These are phyloP conservation scores for Tetrahymena borealis DNA, from an alignment of 73 alveolate species.

Conservation along the genomic window DNA sequence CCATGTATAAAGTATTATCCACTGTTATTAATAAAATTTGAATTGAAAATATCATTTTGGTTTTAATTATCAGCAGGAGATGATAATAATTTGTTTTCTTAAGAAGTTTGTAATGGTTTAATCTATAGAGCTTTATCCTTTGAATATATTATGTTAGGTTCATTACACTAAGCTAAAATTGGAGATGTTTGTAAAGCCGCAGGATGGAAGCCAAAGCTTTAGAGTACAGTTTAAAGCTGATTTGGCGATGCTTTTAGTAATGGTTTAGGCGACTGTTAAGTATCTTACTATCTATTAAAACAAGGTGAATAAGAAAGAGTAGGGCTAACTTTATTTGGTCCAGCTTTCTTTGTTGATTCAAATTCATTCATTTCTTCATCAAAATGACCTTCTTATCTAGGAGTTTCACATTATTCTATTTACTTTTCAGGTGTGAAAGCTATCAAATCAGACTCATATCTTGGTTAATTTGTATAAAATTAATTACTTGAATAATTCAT, in stretches of 20 bases:
- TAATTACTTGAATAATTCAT: not conserved
- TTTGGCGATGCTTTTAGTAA: not conserved
- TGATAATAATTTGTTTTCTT: too few relatives aligned
- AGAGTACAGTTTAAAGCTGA: not conserved
- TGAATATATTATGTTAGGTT: too few relatives aligned
- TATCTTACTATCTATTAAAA: not conserved
- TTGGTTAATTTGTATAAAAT: not conserved
- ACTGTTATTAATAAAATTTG: not conserved
- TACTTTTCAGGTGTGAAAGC: not conserved
- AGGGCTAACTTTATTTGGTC: not conserved
- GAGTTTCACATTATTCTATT: not conserved
- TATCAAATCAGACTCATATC: not conserved
- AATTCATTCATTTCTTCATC: not conserved
- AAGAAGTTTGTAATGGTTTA: too few relatives aligned
- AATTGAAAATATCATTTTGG: too few relatives aligned
- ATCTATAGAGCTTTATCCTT: too few relatives aligned
- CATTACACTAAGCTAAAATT: too few relatives aligned
- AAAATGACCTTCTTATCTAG: not conserved
- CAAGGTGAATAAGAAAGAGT: not conserved
- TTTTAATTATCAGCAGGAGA: too few relatives aligned
- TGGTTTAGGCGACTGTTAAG: not conserved
- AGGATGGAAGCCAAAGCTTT: not conserved
- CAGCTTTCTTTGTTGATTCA: not conserved
- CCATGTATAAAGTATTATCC: not conserved
- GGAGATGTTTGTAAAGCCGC: too few relatives aligned